Evolutionary conservation across 2,329 filamentous ascomycete species (phyloP).

Genomic region (Magnaporthales sp.): DNA sequence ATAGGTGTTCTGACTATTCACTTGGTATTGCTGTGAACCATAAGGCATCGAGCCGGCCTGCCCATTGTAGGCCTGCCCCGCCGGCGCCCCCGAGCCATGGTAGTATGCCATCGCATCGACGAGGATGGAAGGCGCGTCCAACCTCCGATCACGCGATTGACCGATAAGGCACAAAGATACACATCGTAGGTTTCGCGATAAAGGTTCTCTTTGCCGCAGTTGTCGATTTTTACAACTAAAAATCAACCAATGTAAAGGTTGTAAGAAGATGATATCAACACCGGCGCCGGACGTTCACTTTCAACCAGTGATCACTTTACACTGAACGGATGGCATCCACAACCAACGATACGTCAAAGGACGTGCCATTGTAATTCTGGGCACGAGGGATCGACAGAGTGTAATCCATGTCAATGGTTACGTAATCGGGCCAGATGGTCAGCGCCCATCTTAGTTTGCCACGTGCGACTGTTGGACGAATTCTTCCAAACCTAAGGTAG

Average conservation of each 20-base stretch:
- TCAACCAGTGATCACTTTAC: neutral
- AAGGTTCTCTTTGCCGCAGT: neutral
- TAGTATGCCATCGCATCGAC: constrained; percentile 27
- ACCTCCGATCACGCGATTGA: neutral
- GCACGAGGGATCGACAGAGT: neutral
- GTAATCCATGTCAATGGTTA: neutral
- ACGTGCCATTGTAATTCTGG: neutral
- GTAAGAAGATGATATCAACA: neutral
- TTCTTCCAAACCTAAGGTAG: too few relatives aligned
- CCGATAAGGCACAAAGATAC: neutral
- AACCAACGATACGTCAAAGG: neutral
- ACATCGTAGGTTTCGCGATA: neutral
- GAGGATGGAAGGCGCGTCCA: constrained; percentile 6
- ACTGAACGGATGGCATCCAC: neutral
- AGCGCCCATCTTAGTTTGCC: neutral
- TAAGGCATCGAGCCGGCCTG: constrained; percentile 17
- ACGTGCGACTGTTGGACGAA: neutral
- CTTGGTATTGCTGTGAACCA: constrained; percentile 3
- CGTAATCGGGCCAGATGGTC: neutral
- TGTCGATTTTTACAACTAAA: neutral
- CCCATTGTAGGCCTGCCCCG: constrained; percentile 28
- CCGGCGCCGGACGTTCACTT: neutral
- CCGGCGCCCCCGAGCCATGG: constrained; percentile 28
- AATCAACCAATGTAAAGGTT: neutral
- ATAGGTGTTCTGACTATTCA: neutral